phyloP scores from a whole-genome alignment of 2,329 filamentous ascomycete species.

The Cadophora luteo-olivacea region DNA sequence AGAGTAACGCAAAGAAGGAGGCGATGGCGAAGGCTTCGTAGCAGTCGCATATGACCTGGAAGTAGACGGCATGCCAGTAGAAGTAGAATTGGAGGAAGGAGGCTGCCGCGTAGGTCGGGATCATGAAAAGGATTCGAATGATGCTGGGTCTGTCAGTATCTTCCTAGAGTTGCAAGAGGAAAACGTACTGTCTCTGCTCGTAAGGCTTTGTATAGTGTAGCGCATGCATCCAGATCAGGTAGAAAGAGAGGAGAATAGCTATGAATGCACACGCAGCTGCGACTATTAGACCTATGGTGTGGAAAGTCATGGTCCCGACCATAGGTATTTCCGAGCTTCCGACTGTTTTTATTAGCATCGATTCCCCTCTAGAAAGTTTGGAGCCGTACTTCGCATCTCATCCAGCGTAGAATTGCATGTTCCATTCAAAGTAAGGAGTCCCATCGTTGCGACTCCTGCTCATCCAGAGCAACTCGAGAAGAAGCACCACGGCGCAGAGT shows the following conservation, averaged over 20 bases:
- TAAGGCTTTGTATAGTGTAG: conserved; percentile 64
- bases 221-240: conserved; percentile 64
- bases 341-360: conserved; percentile 41
- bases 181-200: conserved; percentile 61
- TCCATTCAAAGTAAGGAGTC: conserved; percentile 33
- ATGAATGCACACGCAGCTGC: conserved; percentile 56
- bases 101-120: conserved; percentile 79
- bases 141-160: conserved; percentile 54
- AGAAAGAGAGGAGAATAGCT: conserved; percentile 59
- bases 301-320: conserved; percentile 58
- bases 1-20: conserved; percentile 84
- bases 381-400: conserved; percentile 44
- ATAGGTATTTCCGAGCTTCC: conserved; percentile 52
- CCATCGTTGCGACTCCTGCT: conserved; percentile 37
- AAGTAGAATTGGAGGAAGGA: conserved; percentile 76
- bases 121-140: conserved; percentile 88
- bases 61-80: conserved; percentile 82
- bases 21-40: conserved; percentile 91
- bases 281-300: conserved; percentile 60
- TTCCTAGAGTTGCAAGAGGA: neutral
- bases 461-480: conserved; percentile 25
- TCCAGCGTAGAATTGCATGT: conserved; percentile 47
- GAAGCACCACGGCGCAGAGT: conserved; percentile 17
- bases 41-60: conserved; percentile 80
- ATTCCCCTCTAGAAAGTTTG: neutral